These are phyloP conservation scores for Tympanopsis confertula DNA, from an alignment of 2,329 filamentous ascomycete genomes.

Conservation along the genomic window DNA sequence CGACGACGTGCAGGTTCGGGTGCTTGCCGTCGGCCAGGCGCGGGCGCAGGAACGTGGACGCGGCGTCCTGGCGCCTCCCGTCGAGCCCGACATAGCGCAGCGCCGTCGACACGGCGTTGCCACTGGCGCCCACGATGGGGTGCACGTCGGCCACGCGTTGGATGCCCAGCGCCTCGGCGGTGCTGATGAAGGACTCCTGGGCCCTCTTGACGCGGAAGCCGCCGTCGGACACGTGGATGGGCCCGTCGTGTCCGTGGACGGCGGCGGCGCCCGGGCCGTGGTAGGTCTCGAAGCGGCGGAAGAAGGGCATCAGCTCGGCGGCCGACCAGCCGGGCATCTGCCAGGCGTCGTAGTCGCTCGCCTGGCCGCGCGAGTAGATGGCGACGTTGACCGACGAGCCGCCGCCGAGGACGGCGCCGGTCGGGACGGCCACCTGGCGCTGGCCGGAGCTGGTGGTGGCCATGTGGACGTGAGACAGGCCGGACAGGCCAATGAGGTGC, in stretches of 20 bases:
- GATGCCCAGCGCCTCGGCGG: too few relatives aligned
- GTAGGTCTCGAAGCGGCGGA: slow-evolving; percentile 38
- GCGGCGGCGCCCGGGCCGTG: slow-evolving; percentile 29
- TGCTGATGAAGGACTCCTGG: too few relatives aligned
- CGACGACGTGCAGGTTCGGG: slow-evolving; percentile 16
- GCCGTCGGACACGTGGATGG: slow-evolving; percentile 40
- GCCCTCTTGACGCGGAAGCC: slow-evolving; percentile 24
- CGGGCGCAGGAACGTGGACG: slow-evolving; percentile 14
- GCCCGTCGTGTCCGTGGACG: slow-evolving; percentile 40
- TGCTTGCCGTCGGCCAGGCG: slow-evolving; percentile 13
- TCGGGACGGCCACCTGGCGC: slow-evolving; percentile 27
- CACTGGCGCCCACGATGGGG: too few relatives aligned
- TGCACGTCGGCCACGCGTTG: too few relatives aligned
- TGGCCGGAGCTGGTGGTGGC: slow-evolving; percentile 25
- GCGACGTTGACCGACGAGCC: slow-evolving; percentile 49
- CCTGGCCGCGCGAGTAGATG: slow-evolving; percentile 30
- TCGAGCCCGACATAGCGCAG: slow-evolving; percentile 6
- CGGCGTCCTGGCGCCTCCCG: slow-evolving; percentile 14
- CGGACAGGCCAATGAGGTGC: slow-evolving; percentile 33
- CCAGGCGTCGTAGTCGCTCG: slow-evolving; percentile 16
- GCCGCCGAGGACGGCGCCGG: slow-evolving; percentile 44
- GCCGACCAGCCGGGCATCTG: slow-evolving; percentile 13
- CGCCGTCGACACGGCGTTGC: background rate
- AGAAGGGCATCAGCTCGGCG: slow-evolving; percentile 7
- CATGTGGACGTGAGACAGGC: slow-evolving; percentile 35